These are phyloP conservation scores for Metschnikowia lunata DNA, from an alignment of 805 yeast species.

Conservation along the genomic window DNA sequence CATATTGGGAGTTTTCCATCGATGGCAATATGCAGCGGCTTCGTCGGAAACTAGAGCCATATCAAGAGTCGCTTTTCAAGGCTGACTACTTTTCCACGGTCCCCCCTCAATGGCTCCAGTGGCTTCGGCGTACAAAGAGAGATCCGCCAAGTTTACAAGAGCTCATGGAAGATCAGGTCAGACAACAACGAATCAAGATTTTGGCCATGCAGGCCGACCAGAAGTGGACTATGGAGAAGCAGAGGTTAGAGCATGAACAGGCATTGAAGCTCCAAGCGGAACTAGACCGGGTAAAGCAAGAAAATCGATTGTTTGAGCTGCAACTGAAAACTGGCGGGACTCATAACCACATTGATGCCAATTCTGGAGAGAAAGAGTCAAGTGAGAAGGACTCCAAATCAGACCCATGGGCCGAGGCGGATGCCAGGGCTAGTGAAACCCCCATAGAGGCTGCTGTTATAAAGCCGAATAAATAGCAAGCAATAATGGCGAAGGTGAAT, in stretches of 20 bases:
- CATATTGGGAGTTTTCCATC: constrained; percentile 76
- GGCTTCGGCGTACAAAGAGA: constrained; percentile 65
- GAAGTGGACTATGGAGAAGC: constrained; percentile 37
- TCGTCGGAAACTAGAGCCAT: constrained; percentile 62
- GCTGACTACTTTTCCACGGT: constrained; percentile 57
- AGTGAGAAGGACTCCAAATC: background rate
- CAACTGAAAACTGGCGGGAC: background rate
- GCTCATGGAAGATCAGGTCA: constrained; percentile 49
- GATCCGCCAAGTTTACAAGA: constrained; percentile 62
- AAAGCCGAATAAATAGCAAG: constrained; percentile 29
- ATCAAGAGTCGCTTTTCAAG: constrained; percentile 41
- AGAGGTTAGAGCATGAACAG: constrained; percentile 30
- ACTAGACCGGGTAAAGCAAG: constrained; percentile 20
- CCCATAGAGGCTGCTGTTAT: constrained; percentile 39
- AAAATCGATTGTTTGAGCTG: constrained; percentile 10
- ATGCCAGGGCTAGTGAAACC: constrained; percentile 19
- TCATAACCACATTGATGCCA: background rate
- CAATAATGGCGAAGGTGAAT: no score
- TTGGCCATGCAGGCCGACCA: constrained; percentile 46
- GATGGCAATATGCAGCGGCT: constrained; percentile 50
- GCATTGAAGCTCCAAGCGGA: constrained; percentile 28
- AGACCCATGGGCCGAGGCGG: constrained; percentile 38
- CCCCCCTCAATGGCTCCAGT: constrained; percentile 75
- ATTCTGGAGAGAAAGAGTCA: background rate
- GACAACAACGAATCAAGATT: constrained; percentile 51